A percentile compares a stretch with the other conserved stretches of the same genome.
Conservation (phyloP, 2,329 filamentous ascomycete genomes). For the Polytolypa hystricis region DNA sequence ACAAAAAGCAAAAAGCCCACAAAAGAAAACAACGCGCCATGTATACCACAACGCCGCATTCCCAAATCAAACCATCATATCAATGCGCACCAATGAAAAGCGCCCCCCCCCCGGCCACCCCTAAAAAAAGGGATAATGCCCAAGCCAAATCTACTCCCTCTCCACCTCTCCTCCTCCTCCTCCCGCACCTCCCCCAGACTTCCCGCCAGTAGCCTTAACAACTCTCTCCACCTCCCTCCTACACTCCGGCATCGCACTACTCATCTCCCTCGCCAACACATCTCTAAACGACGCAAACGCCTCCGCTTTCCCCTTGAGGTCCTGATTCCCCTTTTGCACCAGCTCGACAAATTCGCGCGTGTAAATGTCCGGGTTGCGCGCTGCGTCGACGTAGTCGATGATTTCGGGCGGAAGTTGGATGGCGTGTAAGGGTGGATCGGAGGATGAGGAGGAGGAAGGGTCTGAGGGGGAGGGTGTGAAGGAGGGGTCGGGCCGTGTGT, state of each 20-base stretch:
- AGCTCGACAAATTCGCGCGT: constrained; percentile 55
- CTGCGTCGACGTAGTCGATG: constrained; percentile 50
- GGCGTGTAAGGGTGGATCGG: constrained; percentile 36
- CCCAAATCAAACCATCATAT: too few species aligned
- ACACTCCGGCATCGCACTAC: constrained; percentile 47
- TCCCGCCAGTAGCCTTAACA: constrained; percentile 31
- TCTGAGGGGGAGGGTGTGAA: constrained; percentile 7
- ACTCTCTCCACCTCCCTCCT: constrained; percentile 42
- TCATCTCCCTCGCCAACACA: constrained; percentile 48
- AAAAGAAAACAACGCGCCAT: too few species aligned
- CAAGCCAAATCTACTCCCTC: not conserved
- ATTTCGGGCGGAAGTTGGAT: constrained; percentile 51
- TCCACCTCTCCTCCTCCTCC: not conserved
- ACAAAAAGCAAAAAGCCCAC: too few species aligned
- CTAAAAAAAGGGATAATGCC: too few species aligned
- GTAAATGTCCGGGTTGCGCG: constrained; percentile 56
- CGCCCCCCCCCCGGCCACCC: too few species aligned
- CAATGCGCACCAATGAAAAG: too few species aligned
- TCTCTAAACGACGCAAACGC: constrained; percentile 50
- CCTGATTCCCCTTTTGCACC: constrained; percentile 51
- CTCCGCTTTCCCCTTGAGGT: constrained; percentile 49
- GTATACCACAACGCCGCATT: too few species aligned
- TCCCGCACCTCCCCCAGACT: not conserved
- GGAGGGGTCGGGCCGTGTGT: constrained; percentile 24
- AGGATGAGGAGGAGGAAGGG: constrained; percentile 7